Evolutionary conservation across 2,329 filamentous ascomycete species (phyloP).

Genomic region (Ceratocystis albifundus): DNA sequence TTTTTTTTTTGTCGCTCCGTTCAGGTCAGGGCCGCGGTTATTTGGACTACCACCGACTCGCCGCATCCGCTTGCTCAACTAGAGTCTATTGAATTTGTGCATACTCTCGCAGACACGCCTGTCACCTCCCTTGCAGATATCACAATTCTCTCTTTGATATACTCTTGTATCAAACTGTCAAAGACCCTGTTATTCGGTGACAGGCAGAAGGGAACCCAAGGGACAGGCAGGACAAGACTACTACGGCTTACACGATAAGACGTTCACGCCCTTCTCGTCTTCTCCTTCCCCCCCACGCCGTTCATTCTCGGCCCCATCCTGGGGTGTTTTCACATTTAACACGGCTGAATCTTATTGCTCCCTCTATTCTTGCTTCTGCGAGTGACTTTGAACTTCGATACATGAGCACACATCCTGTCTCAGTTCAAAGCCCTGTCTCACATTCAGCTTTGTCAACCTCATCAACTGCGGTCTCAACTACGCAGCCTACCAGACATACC

Average conservation of each 20-base stretch:
- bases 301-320: not conserved
- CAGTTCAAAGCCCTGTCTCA: not conserved
- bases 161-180: not conserved
- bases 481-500: not conserved
- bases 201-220: not conserved
- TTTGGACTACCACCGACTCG: not conserved
- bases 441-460: not conserved
- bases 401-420: not conserved
- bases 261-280: constrained; percentile 8
- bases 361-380: not conserved
- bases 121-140: not conserved
- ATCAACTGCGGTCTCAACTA: not conserved
- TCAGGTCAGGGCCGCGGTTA: not conserved
- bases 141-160: not conserved
- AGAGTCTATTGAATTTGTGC: not conserved
- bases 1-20: not conserved
- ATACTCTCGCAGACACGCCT: not conserved
- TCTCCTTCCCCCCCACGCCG: not conserved
- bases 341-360: not conserved
- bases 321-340: not conserved
- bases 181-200: constrained; percentile 1
- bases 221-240: not conserved
- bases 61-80: not conserved
- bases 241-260: constrained; percentile 11
- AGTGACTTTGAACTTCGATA: not conserved